These are phyloP conservation scores for Xylariaceae sp. DNA, from an alignment of 2,329 filamentous ascomycete species.

Conservation along the genomic window DNA sequence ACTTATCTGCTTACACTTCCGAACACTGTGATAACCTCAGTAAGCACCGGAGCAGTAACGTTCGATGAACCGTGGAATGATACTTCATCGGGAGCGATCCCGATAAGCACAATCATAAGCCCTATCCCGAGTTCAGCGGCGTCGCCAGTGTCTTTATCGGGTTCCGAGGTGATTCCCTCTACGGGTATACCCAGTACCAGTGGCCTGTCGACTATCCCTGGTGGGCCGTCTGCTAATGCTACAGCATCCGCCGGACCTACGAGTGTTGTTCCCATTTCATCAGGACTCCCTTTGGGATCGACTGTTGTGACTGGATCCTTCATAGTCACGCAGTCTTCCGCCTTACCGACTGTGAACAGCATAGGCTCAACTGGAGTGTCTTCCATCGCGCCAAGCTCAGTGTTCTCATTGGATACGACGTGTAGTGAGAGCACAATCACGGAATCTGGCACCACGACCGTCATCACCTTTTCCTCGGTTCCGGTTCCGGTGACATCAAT, in stretches of 20 bases:
- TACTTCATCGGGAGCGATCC: not conserved
- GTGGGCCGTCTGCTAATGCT: slow-evolving; percentile 5
- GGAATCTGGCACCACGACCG: slow-evolving; percentile 22
- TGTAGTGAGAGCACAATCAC: slow-evolving; percentile 30
- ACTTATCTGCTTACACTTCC: too few species aligned
- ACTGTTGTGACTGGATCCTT: slow-evolving; percentile 2
- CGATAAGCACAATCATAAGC: not conserved
- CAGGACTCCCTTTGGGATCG: slow-evolving; percentile 8
- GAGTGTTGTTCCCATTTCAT: slow-evolving; percentile 3
- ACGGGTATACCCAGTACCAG: slow-evolving; percentile 7
- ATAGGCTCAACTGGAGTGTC: slow-evolving; percentile 7
- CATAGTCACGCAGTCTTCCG: slow-evolving; percentile 12
- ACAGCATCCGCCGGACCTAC: slow-evolving; percentile 15
- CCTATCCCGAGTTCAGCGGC: not conserved
- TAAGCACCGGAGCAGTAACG: slow-evolving; percentile 7
- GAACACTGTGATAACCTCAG: slow-evolving; percentile 15
- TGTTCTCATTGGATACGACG: slow-evolving; percentile 27
- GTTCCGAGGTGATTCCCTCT: slow-evolving; percentile 9
- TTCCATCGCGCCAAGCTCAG: slow-evolving; percentile 19
- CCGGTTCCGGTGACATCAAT: not conserved
- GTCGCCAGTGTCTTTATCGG: not conserved
- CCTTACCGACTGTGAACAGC: not conserved
- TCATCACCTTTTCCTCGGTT: slow-evolving; percentile 19
- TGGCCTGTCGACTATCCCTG: not conserved
- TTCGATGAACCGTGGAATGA: slow-evolving; percentile 8